These are phyloP conservation scores for Platanus orientalis DNA, from an alignment of 164 flowering plant genomes.

Conservation along the genomic window DNA sequence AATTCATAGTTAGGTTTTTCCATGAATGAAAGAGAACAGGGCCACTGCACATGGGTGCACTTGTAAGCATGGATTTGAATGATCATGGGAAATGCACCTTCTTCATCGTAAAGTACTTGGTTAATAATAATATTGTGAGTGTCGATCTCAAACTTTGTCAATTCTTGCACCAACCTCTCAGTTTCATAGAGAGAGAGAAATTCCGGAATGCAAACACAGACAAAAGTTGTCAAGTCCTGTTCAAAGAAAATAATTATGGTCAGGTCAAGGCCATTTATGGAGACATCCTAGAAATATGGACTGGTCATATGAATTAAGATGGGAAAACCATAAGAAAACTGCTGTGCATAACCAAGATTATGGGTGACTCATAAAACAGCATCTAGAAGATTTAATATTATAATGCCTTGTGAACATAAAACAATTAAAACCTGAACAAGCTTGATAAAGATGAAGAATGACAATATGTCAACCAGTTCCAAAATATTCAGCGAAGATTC, in stretches of 20 bases:
- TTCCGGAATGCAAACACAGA: constrained; percentile 97
- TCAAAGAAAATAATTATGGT: constrained; percentile 3
- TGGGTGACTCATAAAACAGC: neutral
- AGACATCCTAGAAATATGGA: neutral
- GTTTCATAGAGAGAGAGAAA: constrained; percentile 98
- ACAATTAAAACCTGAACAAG: too few relatives aligned
- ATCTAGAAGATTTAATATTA: neutral
- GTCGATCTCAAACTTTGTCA: constrained; percentile 90
- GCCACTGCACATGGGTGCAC: neutral
- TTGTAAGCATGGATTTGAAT: neutral
- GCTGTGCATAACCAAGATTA: neutral
- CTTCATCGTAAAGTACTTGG: constrained; percentile 88
- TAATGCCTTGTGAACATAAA: too few relatives aligned
- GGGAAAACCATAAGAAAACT: neutral
- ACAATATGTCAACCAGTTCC: too few relatives aligned
- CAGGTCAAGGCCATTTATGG: neutral
- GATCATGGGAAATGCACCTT: constrained; percentile 41
- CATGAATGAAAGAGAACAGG: neutral
- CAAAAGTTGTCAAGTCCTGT: constrained; percentile 96
- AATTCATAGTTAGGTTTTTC: too few relatives aligned
- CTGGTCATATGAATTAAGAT: neutral
- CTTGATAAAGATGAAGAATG: too few relatives aligned
- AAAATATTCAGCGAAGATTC: too few relatives aligned
- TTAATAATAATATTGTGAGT: constrained; percentile 93
- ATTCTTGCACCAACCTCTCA: constrained; percentile 96